These are phyloP conservation scores for Penicillium lividum DNA, from an alignment of 495 filamentous ascomycete genomes.

Conservation along the genomic window DNA sequence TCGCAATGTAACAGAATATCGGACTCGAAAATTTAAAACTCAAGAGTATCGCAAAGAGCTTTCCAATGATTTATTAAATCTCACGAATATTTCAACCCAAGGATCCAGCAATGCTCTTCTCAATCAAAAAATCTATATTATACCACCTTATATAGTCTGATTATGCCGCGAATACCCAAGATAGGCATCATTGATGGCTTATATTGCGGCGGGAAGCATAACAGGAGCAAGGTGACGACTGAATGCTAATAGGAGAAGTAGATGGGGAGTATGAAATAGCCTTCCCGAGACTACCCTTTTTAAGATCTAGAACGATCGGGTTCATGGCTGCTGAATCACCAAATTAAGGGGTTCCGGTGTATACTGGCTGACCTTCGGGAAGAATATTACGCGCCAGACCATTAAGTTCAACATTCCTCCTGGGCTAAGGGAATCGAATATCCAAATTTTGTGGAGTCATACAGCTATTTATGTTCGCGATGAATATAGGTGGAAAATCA, in stretches of 20 bases:
- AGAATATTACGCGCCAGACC: neutral
- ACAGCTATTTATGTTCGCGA: conserved; percentile 68
- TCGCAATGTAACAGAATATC: neutral
- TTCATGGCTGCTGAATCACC: neutral
- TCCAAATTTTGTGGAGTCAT: conserved; percentile 55
- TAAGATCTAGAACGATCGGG: neutral
- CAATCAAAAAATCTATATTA: neutral
- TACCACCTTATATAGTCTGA: neutral
- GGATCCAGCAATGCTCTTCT: neutral
- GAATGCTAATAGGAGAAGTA: neutral
- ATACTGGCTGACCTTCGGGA: neutral
- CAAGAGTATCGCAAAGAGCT: neutral
- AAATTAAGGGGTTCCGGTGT: neutral
- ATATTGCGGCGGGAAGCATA: neutral
- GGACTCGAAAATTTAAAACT: neutral
- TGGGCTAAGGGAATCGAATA: conserved; percentile 68
- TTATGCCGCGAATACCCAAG: neutral
- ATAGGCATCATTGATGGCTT: neutral
- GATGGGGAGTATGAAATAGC: neutral
- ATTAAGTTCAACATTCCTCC: conserved; percentile 52
- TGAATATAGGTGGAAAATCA: conserved; percentile 72
- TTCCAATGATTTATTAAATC: neutral
- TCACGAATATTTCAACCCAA: neutral
- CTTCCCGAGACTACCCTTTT: neutral
- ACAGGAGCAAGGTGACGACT: neutral